phyloP scores from a whole-genome alignment of 2,329 filamentous ascomycete genomes.

The Leptoxyphium fumago region DNA sequence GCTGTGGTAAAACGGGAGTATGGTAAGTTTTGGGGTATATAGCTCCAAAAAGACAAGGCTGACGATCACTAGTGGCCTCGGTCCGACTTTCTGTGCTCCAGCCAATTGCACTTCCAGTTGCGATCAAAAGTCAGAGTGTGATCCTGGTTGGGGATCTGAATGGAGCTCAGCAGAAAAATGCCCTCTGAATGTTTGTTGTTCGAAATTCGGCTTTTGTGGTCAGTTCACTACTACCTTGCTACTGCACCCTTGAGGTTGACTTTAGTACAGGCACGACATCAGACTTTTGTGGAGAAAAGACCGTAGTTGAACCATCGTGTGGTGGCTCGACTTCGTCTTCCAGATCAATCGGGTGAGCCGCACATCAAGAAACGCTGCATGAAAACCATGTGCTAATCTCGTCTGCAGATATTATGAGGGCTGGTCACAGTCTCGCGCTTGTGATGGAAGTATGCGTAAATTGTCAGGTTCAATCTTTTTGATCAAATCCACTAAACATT shows the following conservation, averaged over 20 bases:
- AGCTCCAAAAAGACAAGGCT: too few relatives aligned
- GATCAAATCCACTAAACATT: not conserved
- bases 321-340: not conserved
- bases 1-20: conserved; percentile 1
- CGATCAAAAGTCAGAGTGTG: conserved; percentile 7
- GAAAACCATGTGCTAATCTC: not conserved
- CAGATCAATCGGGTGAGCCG: not conserved
- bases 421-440: not conserved
- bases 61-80: not conserved
- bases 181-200: conserved; percentile 11
- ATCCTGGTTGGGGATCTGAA: conserved; percentile 2
- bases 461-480: not conserved
- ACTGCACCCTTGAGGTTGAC: too few relatives aligned
- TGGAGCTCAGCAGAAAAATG: conserved; percentile 5
- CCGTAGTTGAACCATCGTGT: too few relatives aligned
- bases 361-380: not conserved
- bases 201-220: conserved; percentile 7
- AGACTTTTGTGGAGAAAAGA: not conserved
- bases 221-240: too few relatives aligned
- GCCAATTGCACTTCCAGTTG: conserved; percentile 5
- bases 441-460: not conserved
- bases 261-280: not conserved
- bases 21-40: too few relatives aligned
- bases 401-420: not conserved
- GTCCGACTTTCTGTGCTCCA: conserved; percentile 3